Percentiles rank a stretch among this genome's conserved stretches.
These are phyloP conservation scores for Clavispora santaluciae DNA, from an alignment of 805 yeast species.

Conservation along the genomic window DNA sequence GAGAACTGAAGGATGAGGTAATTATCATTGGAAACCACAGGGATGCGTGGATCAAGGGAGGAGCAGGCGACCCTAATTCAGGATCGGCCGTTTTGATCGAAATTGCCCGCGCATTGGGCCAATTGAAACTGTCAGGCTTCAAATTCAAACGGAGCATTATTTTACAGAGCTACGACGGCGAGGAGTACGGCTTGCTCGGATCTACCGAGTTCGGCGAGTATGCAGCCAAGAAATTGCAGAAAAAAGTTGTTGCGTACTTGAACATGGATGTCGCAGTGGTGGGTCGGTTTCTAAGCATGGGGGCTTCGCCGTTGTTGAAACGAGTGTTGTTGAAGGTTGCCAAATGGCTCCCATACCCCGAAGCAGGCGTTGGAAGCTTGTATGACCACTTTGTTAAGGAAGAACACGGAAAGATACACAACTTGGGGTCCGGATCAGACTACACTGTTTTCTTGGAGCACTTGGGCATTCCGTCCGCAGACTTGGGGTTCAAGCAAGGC, in stretches of 20 bases:
- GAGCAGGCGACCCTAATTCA: slow-evolving; percentile 76
- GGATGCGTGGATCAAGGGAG: slow-evolving; percentile 77
- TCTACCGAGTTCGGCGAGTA: slow-evolving; percentile 76
- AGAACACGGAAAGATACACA: slow-evolving; percentile 25
- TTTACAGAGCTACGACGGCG: slow-evolving; percentile 80
- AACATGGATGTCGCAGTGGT: slow-evolving; percentile 62
- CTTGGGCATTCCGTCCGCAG: slow-evolving; percentile 60
- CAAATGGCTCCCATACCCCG: slow-evolving; percentile 14
- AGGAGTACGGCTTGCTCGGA: slow-evolving; percentile 67
- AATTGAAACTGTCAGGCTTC: slow-evolving; percentile 57
- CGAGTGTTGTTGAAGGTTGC: slow-evolving; percentile 39
- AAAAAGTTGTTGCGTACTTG: slow-evolving; percentile 58
- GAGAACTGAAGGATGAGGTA: slow-evolving; percentile 48
- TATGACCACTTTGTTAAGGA: slow-evolving; percentile 45
- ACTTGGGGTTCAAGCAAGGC: slow-evolving; percentile 29
- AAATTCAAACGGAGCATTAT: slow-evolving; percentile 66
- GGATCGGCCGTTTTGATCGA: slow-evolving; percentile 67
- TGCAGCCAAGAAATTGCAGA: slow-evolving; percentile 39
- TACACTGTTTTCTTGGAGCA: slow-evolving; percentile 59
- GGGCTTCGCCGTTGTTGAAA: slow-evolving; percentile 55
- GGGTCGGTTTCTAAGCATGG: slow-evolving; percentile 46
- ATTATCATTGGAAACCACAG: slow-evolving; percentile 71
- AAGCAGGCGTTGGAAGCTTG: slow-evolving; percentile 20
- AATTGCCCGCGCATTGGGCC: slow-evolving; percentile 55
- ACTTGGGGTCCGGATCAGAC: slow-evolving; percentile 34